Base-by-base conservation (phyloP, 345 rosid genomes). In the Linum tenue region DNA sequence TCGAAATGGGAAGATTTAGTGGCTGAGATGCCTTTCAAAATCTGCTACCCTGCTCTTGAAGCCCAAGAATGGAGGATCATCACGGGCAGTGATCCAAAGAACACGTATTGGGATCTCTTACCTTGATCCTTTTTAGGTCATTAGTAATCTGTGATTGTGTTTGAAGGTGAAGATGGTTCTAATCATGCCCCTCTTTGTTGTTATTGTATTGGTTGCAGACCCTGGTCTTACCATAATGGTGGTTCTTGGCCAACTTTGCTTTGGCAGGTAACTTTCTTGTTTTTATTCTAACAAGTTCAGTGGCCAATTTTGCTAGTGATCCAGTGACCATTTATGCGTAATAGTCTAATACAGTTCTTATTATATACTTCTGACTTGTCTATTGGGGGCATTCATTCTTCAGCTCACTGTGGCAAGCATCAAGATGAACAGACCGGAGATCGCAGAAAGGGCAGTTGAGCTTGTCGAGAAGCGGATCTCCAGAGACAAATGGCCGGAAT, bases 171-270 rank as follows among this genome's bases (percentile, higher is more conserved):
- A 22, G 38, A 15, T 57, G 7, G 11, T 14, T 41, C 17, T 37
- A 42, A 7, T 7, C 3, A 7, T 56, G 3, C 63, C 7, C 39
- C 48, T 39, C 22, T 61, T 68, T 37, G 12, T 56, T 74, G 53
- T 62, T 12, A 37, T 65, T 61, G 31, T 57, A 37, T 57, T 37
- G 35, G 63, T 15, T 79, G 73, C 84, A 92, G 98, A 68, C 88
- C 97, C 14, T 94, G 95, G 99, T 94, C 99, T 1, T 94, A 94
- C 77, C 99, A 90, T 81, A 90, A 94, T 58, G 97, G 85, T 2
- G 99, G 99, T 75, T 94, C 99, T 63, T 94, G 99, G 99, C 99
- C 97, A 67, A 90, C 97, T 3, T 86, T 94, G 9, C 78, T 90
- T 37, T 90, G 99, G 97, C 99, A 86, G 97, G 98, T 87, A 67